phyloP scores from a whole-genome alignment of 129 eudicot genomes.

The Lactuca saligna region DNA sequence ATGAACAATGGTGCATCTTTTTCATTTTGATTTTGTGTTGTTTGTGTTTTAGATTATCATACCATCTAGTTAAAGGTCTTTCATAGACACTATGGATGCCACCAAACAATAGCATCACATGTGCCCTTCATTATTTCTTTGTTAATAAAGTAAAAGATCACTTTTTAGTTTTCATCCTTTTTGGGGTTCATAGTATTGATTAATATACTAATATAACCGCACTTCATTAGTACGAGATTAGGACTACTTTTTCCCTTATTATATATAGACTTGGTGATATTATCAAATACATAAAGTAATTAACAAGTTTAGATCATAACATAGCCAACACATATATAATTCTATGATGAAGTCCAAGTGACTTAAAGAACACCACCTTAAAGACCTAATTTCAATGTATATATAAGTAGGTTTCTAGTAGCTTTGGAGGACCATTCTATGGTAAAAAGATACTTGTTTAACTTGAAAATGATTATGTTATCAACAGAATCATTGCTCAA shows the following conservation, averaged over 20 bases:
- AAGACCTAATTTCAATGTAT: conserved; percentile 17
- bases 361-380: conserved; percentile 1
- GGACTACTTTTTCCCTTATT: background rate
- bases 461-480: conserved; percentile 22
- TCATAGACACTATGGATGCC: conserved; percentile 29
- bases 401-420: conserved; percentile 18
- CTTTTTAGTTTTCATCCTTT: conserved; percentile 16
- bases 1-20: too few species aligned
- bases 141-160: conserved; percentile 21
- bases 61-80: conserved; percentile 23
- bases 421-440: conserved; percentile 10
- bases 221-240: conserved; percentile 10
- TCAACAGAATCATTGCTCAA: conserved; percentile 49
- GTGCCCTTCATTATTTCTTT: conserved; percentile 38
- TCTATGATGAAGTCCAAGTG: conserved; percentile 11
- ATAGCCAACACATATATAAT: conserved; percentile 19
- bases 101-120: conserved; percentile 23
- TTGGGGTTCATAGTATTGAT: conserved; percentile 14
- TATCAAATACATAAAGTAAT: background rate
- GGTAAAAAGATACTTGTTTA: conserved; percentile 18
- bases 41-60: too few species aligned
- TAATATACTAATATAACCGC: conserved; percentile 10
- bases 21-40: too few species aligned
- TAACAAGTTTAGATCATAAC: background rate
- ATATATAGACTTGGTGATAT: background rate